These are phyloP conservation scores for Corymbia calophylla DNA, from an alignment of 441 rosid species.

Conservation along the genomic window DNA sequence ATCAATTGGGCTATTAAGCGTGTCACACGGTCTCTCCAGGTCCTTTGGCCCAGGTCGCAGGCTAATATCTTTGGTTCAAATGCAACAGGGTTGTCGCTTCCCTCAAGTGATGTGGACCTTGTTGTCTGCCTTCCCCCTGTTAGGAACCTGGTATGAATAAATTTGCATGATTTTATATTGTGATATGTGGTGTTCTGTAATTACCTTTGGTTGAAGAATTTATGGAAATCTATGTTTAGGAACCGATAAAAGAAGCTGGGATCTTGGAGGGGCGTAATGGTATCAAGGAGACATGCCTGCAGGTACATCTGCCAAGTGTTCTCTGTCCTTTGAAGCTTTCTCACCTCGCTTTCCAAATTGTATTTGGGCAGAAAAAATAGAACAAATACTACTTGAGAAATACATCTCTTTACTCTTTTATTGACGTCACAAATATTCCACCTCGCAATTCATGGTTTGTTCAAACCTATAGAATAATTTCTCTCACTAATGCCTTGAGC, in stretches of 20 bases:
- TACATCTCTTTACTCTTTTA: not conserved
- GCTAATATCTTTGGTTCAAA: constrained; percentile 89
- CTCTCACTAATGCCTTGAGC: not conserved
- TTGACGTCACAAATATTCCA: not conserved
- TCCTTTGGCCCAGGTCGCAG: constrained; percentile 96
- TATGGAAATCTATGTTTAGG: constrained; percentile 33
- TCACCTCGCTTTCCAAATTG: not conserved
- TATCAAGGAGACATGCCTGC: constrained; percentile 98
- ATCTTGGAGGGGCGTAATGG: constrained; percentile 99
- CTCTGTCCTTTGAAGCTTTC: not conserved
- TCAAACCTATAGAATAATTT: not conserved
- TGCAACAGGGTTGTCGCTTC: constrained; percentile 96
- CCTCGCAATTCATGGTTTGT: not conserved
- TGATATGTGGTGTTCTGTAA: not conserved
- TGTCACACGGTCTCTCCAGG: constrained; percentile 94
- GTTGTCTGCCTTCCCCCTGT: constrained; percentile 99
- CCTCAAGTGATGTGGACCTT: constrained; percentile 98
- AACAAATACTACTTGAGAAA: not conserved
- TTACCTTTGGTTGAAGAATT: constrained; percentile 19
- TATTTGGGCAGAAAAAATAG: not conserved
- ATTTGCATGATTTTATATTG: not conserved
- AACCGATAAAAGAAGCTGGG: constrained; percentile 99
- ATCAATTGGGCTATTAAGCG: constrained; percentile 97
- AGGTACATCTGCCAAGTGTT: constrained; percentile 40
- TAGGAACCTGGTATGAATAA: constrained; percentile 79